These are phyloP conservation scores for Cadophora malorum DNA, from an alignment of 2,329 filamentous ascomycete species.

Conservation along the genomic window DNA sequence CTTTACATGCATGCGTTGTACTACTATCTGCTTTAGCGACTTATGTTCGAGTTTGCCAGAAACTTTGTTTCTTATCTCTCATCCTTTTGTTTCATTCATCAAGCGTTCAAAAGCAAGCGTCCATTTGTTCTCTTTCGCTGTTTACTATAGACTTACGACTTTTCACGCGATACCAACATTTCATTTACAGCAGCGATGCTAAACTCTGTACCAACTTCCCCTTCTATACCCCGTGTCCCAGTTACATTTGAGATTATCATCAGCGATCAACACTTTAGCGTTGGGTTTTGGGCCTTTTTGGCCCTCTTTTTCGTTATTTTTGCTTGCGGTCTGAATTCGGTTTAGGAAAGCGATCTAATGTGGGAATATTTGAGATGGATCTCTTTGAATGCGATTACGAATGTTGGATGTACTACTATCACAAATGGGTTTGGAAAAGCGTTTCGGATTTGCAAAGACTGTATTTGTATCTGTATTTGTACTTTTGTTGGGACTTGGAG, in stretches of 20 bases:
- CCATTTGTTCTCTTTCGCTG: background rate
- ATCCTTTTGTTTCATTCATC: background rate
- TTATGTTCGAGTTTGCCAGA: no score
- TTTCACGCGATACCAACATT: slow-evolving; percentile 4
- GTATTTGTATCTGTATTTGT: slow-evolving; percentile 13
- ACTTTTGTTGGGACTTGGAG: background rate
- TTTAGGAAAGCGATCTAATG: background rate
- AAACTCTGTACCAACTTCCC: background rate
- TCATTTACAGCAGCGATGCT: background rate
- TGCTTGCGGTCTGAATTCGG: background rate
- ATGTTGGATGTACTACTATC: slow-evolving; percentile 4
- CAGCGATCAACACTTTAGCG: background rate
- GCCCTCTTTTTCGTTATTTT: background rate
- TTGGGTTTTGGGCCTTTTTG: background rate
- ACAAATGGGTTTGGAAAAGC: slow-evolving; percentile 9
- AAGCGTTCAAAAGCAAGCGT: background rate
- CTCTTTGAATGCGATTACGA: background rate
- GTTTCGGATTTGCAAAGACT: slow-evolving; percentile 1
- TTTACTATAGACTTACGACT: slow-evolving; percentile 3
- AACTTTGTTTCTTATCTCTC: no score
- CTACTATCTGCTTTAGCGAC: no score
- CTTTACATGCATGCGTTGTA: no score
- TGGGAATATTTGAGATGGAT: background rate
- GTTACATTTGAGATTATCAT: background rate
- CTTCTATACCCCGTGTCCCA: background rate